Evolutionary conservation across 2,329 filamentous ascomycete species (phyloP).

Genomic region (Coniochaeta sp.): DNA sequence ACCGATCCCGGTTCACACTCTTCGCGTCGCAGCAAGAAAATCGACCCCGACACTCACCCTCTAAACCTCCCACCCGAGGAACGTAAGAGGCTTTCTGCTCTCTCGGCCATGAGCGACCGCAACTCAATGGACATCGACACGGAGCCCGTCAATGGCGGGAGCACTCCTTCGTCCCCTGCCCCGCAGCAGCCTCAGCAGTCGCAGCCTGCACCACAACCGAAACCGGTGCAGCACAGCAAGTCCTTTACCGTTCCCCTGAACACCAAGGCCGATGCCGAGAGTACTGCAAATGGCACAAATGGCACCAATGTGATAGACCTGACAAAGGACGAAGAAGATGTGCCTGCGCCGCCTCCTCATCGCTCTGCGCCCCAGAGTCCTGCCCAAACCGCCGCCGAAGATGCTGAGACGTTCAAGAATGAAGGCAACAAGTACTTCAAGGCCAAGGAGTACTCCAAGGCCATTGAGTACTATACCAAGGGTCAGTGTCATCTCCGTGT

Average conservation of each 20-base stretch:
- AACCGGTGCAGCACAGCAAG: constrained; percentile 20
- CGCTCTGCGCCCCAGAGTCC: constrained; percentile 55
- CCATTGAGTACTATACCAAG: constrained; percentile 91
- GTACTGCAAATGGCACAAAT: constrained; percentile 20
- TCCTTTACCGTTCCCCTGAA: constrained; percentile 43
- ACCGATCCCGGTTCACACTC: constrained; percentile 37
- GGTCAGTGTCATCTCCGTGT: constrained; percentile 47
- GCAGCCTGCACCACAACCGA: constrained; percentile 23
- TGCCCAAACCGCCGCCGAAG: constrained; percentile 49
- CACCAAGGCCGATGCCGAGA: not conserved
- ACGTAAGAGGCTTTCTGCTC: constrained; percentile 64
- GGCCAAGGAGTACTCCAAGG: constrained; percentile 78
- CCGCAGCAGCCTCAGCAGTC: constrained; percentile 34
- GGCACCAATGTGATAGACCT: constrained; percentile 22
- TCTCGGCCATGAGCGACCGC: constrained; percentile 54
- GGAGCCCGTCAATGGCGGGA: constrained; percentile 41
- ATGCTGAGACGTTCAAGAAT: constrained; percentile 87
- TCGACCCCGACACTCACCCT: constrained; percentile 70
- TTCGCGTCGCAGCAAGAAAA: constrained; percentile 40
- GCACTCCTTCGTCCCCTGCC: constrained; percentile 44
- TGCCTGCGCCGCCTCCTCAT: constrained; percentile 66
- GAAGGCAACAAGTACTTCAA: constrained; percentile 97
- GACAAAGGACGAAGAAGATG: constrained; percentile 35
- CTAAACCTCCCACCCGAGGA: constrained; percentile 87
- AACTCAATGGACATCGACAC: constrained; percentile 73